Conservation (phyloP, 768 basidiomycete species). For the Russula ochroleuca region DNA sequence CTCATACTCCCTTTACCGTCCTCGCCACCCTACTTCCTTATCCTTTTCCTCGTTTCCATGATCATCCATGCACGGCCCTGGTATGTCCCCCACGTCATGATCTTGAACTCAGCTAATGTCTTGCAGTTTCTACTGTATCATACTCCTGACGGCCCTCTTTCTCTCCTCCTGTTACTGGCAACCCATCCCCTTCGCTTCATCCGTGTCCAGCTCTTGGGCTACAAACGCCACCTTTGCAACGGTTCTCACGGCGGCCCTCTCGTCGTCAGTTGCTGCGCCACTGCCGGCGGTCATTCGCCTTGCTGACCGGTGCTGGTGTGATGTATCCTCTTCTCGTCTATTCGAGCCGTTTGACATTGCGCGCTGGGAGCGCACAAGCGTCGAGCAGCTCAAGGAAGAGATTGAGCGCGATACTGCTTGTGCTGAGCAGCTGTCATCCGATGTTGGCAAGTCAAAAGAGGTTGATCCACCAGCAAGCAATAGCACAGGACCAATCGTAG, state of each 20-base stretch:
- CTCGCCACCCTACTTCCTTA: constrained; percentile 73
- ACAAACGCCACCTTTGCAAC: constrained; percentile 71
- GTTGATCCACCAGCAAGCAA: neutral
- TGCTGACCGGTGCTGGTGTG: constrained; percentile 84
- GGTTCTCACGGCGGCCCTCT: constrained; percentile 46
- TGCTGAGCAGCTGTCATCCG: constrained; percentile 28
- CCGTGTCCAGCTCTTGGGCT: constrained; percentile 62
- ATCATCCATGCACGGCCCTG: constrained; percentile 82
- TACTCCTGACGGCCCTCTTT: constrained; percentile 77
- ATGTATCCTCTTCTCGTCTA: constrained; percentile 56
- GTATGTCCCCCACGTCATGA: constrained; percentile 41
- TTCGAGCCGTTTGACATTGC: constrained; percentile 77
- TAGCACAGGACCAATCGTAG: constrained; percentile 1
- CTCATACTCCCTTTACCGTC: constrained; percentile 73
- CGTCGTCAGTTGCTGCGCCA: constrained; percentile 39
- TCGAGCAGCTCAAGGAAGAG: constrained; percentile 43
- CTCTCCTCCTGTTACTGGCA: constrained; percentile 89
- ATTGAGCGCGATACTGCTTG: constrained; percentile 39
- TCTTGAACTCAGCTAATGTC: neutral
- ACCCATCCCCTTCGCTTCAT: constrained; percentile 62
- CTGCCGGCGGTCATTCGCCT: constrained; percentile 58
- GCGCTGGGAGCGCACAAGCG: constrained; percentile 66
- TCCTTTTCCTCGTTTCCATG: constrained; percentile 71
- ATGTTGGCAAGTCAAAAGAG: neutral
- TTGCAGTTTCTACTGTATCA: constrained; percentile 78